Evolutionary conservation across 1,284 basidiomycete species (phyloP).

Genomic region (Ganoderma leucocontextum): DNA sequence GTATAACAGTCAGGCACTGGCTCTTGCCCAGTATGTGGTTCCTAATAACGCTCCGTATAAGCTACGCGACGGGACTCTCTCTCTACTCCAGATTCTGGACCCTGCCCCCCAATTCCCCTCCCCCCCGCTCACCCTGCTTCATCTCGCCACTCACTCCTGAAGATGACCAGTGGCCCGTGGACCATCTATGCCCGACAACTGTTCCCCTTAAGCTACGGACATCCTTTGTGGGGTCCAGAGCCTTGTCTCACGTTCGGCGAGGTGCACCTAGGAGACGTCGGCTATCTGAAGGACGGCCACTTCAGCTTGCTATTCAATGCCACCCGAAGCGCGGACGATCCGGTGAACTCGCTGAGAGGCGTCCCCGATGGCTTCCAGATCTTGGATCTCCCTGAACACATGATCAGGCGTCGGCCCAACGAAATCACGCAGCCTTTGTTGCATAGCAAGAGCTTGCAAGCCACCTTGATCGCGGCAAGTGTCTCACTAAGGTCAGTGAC

Average conservation of each 20-base stretch:
- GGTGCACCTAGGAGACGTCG: slow-evolving; percentile 10
- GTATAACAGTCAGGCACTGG: too few species aligned
- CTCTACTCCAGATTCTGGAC: too few species aligned
- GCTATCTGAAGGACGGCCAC: slow-evolving; percentile 6
- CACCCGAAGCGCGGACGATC: neutral
- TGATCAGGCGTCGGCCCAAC: neutral
- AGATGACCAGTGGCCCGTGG: slow-evolving; percentile 11
- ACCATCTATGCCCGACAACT: slow-evolving; percentile 8
- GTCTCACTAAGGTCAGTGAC: slow-evolving; percentile 2
- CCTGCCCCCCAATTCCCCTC: too few species aligned
- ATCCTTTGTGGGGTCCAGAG: slow-evolving; percentile 10
- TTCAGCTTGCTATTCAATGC: slow-evolving; percentile 11
- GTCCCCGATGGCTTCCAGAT: slow-evolving; percentile 11
- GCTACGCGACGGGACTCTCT: too few species aligned
- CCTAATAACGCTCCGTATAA: too few species aligned
- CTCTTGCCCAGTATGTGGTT: too few species aligned
- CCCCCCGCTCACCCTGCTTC: too few species aligned
- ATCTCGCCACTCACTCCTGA: too few species aligned
- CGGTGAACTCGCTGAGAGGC: slow-evolving; percentile 7
- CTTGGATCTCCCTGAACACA: slow-evolving; percentile 1
- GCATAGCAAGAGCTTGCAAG: slow-evolving; percentile 17
- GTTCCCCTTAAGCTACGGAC: neutral
- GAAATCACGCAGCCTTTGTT: slow-evolving; percentile 12
- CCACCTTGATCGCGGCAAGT: neutral
- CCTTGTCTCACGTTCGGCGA: slow-evolving; percentile 7